Evolutionary conservation across 768 basidiomycete genomes (phyloP).

Genomic region (Xerocomellus dryophilus): DNA sequence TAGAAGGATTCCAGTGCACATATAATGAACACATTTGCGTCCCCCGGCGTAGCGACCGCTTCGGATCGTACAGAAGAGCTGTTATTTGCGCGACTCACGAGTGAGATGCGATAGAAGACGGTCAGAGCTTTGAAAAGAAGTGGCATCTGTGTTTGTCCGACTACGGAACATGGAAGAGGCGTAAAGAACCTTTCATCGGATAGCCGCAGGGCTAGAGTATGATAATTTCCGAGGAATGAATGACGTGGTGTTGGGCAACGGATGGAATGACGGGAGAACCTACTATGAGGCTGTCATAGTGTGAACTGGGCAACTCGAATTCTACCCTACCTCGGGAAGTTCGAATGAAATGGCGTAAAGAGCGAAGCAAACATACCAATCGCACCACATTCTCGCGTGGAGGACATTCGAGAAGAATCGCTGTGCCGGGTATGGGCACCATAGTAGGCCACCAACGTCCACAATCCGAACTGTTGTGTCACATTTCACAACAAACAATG

Average conservation of each 20-base stretch:
- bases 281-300: constrained; percentile 5
- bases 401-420: constrained; percentile 19
- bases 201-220: constrained; percentile 7
- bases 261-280: constrained; percentile 15
- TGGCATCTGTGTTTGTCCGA: neutral
- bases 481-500: constrained; percentile 35
- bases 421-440: constrained; percentile 20
- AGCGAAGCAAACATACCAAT: constrained; percentile 22
- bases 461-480: constrained; percentile 13
- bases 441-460: constrained; percentile 19
- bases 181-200: constrained; percentile 12
- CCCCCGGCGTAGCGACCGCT: constrained; percentile 10
- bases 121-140: constrained; percentile 7
- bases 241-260: constrained; percentile 1
- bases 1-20: constrained; percentile 10
- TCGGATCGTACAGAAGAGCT: constrained; percentile 10
- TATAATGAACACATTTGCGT: constrained; percentile 17
- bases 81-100: neutral
- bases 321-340: constrained; percentile 13
- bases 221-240: constrained; percentile 33
- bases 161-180: constrained; percentile 3
- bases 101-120: constrained; percentile 13
- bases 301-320: constrained; percentile 5
- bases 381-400: constrained; percentile 19
- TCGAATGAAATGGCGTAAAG: constrained; percentile 26